Evolutionary conservation across 257 asterid species (phyloP), one percentile per base, ranked within the genome.

Genomic region (Apocynum venetum): DNA sequence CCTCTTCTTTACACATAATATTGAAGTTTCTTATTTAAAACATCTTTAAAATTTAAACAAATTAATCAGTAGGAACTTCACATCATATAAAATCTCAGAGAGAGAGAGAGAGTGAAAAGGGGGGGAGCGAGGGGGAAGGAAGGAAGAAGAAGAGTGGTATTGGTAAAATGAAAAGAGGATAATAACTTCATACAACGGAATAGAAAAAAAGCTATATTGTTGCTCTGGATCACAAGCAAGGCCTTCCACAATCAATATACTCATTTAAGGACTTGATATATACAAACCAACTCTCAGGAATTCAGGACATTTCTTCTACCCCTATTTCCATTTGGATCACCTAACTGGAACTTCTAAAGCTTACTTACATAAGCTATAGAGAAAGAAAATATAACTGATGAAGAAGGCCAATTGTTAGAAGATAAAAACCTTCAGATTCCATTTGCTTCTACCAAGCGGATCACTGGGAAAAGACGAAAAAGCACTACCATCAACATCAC

Each of bases 401-500:
- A 56, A 44, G 17, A 66, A 4, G 46, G 31, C 38, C 38, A 73
- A 13, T 69, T 63, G 80, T 71, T 46, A 69, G 73, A 67, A 79
- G 81, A 85, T 63, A 64, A 79, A 80, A 71, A 95, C 98, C 99
- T 96, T 93, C 88, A 96, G 86, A 88, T 96, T 93, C 99, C 98
- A 96, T 91, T 91, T 87, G 91, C 97, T 93, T 86, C 82, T 89
- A 81, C 95, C 98, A 78, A 96, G 96, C 59, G 86, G 92, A 82
- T 96, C 99, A 80, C 77, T 80, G 76, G 94, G 86, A 85, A 96
- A 93, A 80, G 96, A 90, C 82, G 98, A 91, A 85, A 96, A 96
- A 31, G 99, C 98, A 89, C 98, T 93, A 82, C 99, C 99, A 88
- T 96, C 99, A 81, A 96, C 97, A 89, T 96, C 99, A 79, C 98